Evolutionary conservation across 768 basidiomycete genomes (phyloP).

Genomic region (Dioszegia hungarica): DNA sequence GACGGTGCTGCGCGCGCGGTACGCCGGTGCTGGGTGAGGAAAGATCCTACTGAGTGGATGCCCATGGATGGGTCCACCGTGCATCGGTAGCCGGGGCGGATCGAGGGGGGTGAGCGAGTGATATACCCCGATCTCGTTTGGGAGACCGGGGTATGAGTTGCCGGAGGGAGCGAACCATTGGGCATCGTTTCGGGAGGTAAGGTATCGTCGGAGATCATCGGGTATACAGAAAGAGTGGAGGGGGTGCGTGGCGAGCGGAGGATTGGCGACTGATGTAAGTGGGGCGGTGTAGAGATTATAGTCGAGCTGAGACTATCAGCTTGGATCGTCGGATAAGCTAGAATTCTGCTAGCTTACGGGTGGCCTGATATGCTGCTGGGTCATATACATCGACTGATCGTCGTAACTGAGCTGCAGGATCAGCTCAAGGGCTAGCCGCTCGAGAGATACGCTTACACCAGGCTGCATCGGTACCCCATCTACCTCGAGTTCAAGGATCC

Average conservation of each 20-base stretch:
- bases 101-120: slow-evolving; percentile 81
- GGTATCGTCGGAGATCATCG: slow-evolving; percentile 55
- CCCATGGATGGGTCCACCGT: not conserved
- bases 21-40: slow-evolving; percentile 79
- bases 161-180: slow-evolving; percentile 19
- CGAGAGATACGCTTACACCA: too few relatives aligned
- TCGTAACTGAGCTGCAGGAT: slow-evolving; percentile 5
- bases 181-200: slow-evolving; percentile 46
- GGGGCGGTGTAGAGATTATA: slow-evolving; percentile 84
- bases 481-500: not conserved
- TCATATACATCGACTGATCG: slow-evolving; percentile 34
- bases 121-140: slow-evolving; percentile 84
- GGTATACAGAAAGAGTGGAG: slow-evolving; percentile 69
- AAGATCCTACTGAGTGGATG: slow-evolving; percentile 60
- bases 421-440: too few relatives aligned
- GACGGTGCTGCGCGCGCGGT: slow-evolving; percentile 68
- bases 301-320: slow-evolving; percentile 61
- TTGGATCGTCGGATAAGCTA: not conserved
- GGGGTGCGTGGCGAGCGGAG: slow-evolving; percentile 49
- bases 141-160: slow-evolving; percentile 54
- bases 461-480: too few relatives aligned
- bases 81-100: slow-evolving; percentile 42
- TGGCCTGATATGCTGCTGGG: slow-evolving; percentile 53
- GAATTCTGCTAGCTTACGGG: slow-evolving; percentile 64
- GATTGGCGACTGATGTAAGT: slow-evolving; percentile 58